phyloP scores from a whole-genome alignment of 305 asterid genomes.

The Nicotiana rustica region DNA sequence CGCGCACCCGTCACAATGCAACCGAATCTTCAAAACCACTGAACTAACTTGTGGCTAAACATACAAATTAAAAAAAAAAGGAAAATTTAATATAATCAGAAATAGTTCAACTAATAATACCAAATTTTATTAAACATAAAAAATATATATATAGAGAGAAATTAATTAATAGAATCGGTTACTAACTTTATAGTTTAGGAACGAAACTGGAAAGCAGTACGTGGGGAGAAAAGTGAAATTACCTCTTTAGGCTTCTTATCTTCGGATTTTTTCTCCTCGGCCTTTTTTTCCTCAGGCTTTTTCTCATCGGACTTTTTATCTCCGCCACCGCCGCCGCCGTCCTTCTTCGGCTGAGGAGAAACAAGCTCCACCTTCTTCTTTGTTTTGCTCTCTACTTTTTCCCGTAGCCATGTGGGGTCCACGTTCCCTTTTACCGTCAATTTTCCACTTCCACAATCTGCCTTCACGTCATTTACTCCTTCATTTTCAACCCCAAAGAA shows the following conservation, averaged over 20 bases:
- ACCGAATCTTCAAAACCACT: constrained; percentile 59
- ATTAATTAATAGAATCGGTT: not conserved
- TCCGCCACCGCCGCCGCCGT: constrained; percentile 47
- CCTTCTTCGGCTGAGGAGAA: constrained; percentile 68
- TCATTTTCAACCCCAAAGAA: not conserved
- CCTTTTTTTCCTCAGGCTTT: constrained; percentile 53
- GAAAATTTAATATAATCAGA: not conserved
- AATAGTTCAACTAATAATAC: not conserved
- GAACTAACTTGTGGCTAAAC: constrained; percentile 55
- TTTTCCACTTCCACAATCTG: constrained; percentile 58
- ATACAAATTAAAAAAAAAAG: constrained; percentile 1
- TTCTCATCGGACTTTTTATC: constrained; percentile 48
- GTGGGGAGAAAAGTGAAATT: not conserved
- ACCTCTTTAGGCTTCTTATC: constrained; percentile 62
- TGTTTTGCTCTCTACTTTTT: constrained; percentile 59
- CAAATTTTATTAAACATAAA: not conserved
- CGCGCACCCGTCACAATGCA: constrained; percentile 76
- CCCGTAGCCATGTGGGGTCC: constrained; percentile 67
- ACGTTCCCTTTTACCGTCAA: constrained; percentile 72
- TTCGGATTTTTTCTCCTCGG: constrained; percentile 35
- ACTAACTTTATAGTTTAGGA: constrained; percentile 24
- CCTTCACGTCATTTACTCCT: constrained; percentile 72
- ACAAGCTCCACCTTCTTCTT: constrained; percentile 73
- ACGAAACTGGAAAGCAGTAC: not conserved
- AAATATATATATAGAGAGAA: too few species aligned